Percentiles rank a stretch among this genome's conserved stretches.
Conservation (phyloP, 78 protist genomes). For the Isochrysis galbana region DNA sequence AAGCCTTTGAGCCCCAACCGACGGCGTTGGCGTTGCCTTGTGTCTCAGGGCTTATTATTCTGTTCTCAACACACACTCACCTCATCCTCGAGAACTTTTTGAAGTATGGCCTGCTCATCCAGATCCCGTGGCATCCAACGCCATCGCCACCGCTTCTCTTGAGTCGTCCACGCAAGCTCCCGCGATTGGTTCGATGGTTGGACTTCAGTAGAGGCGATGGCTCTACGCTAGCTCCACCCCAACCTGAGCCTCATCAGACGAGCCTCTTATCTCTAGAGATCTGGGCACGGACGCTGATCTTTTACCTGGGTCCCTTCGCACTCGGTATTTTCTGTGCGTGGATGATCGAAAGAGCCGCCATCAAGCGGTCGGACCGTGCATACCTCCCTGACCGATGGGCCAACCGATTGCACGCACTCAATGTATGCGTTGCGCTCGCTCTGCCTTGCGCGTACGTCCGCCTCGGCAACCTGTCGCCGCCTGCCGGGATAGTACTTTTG, state of each 20-base stretch:
- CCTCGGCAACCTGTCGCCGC: background rate
- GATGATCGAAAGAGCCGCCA: background rate
- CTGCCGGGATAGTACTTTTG: background rate
- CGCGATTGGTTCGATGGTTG: background rate
- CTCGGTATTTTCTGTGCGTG: background rate
- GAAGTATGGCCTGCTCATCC: conserved; percentile 26
- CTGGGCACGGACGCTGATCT: too few species aligned
- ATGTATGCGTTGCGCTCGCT: background rate
- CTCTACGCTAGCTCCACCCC: background rate
- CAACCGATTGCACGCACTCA: background rate
- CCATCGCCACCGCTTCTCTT: background rate
- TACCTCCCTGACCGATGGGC: background rate
- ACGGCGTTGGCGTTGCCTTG: too few species aligned
- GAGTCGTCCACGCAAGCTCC: background rate
- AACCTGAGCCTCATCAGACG: background rate
- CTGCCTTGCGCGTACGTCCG: background rate
- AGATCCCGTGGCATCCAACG: background rate
- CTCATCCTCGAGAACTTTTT: conserved; percentile 29
- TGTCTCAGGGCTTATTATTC: background rate
- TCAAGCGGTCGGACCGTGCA: background rate
- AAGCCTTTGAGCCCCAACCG: too few species aligned
- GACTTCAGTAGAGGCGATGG: background rate
- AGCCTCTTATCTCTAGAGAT: background rate
- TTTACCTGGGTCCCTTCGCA: background rate
- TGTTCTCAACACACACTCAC: conserved; percentile 8